Base-by-base conservation (phyloP, 2,329 filamentous ascomycete genomes). In the Cladosporium sp. region DNA sequence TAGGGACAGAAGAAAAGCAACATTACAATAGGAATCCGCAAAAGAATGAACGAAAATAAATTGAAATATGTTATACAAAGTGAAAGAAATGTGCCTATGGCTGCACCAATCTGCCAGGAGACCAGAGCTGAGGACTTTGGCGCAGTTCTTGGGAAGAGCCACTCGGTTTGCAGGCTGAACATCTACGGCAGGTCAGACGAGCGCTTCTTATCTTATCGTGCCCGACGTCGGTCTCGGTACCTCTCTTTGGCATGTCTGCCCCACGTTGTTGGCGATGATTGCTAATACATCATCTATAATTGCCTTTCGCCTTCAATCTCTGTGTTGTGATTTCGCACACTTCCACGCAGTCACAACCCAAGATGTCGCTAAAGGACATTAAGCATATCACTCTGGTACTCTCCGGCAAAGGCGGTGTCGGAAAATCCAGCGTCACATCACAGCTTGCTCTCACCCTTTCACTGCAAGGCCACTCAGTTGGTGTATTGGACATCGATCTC, bases 371-470 rank as follows among this genome's bases (percentile, higher is more conserved):
- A 22, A 70, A 79, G 48, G 84, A 85, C 60, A 80, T 92, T 63
- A 86, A 88, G 63, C 84, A 91, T 65, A 85, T 93, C 56, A 77
- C 90, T 57, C 80, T 93, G 60, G 87, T 89, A 56, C 85, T 99
- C 42, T 97, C 93, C 11, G 93, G 93, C 61, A 99, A 99, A 79
- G 93, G 93, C 64, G 93, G 93, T 61, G 93, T 99, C 17, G 93
- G 93, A 52, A 99, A 99, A 76, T 97, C 92, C 38, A 96, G 90
- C 47, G 85, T 96, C n/a, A 97, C 93, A 1, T 95, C 92, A 1
- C 93, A 99, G 69, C 84, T 99, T 13, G 93, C 93, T 7, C 81
- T 99, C 32, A 90, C 91, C 0, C 83, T 99, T 27, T 85, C 89
- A 2, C 80, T 93, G 1, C 82, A 88, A 56, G 92, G 92, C 52